phyloP scores from a whole-genome alignment of 73 alveolate species.

The Paramecium caudatum region DNA sequence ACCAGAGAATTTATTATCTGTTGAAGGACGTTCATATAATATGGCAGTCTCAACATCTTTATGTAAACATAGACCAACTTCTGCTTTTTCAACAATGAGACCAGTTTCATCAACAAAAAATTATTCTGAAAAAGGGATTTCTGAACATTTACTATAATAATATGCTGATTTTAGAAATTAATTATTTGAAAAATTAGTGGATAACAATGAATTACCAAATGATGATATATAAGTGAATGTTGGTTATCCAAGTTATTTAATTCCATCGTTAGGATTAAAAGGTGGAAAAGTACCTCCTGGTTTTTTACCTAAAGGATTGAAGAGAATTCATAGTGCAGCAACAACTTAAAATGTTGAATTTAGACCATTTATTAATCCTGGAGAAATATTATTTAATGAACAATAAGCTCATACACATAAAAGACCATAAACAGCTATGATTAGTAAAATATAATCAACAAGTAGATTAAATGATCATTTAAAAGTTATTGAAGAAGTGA shows the following conservation, averaged over 20 bases:
- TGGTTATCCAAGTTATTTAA: slow-evolving; percentile 29
- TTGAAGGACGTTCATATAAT: slow-evolving; percentile 53
- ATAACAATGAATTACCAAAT: background rate
- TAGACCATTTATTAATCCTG: slow-evolving; percentile 41
- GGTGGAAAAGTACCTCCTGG: slow-evolving; percentile 66
- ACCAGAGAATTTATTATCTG: background rate
- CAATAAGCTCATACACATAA: background rate
- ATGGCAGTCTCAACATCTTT: slow-evolving; percentile 48
- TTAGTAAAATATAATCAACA: slow-evolving; percentile 36
- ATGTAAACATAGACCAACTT: slow-evolving; percentile 59
- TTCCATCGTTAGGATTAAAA: slow-evolving; percentile 8
- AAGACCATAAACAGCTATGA: slow-evolving; percentile 58
- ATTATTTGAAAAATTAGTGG: slow-evolving; percentile 37
- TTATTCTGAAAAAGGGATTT: slow-evolving; percentile 40
- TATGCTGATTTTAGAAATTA: slow-evolving; percentile 66
- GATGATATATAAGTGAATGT: background rate
- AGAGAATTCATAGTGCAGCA: slow-evolving; percentile 66
- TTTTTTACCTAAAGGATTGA: slow-evolving; percentile 55
- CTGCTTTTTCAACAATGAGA: slow-evolving; percentile 63
- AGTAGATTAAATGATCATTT: slow-evolving; percentile 62
- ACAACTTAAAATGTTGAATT: slow-evolving; percentile 25
- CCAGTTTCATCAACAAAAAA: slow-evolving; percentile 57
- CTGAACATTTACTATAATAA: slow-evolving; percentile 36
- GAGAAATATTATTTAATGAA: slow-evolving; percentile 42
- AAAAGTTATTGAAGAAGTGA: slow-evolving; percentile 30